Base-by-base conservation (phyloP, 139 green algal genomes). In the Eudorina sp. region DNA sequence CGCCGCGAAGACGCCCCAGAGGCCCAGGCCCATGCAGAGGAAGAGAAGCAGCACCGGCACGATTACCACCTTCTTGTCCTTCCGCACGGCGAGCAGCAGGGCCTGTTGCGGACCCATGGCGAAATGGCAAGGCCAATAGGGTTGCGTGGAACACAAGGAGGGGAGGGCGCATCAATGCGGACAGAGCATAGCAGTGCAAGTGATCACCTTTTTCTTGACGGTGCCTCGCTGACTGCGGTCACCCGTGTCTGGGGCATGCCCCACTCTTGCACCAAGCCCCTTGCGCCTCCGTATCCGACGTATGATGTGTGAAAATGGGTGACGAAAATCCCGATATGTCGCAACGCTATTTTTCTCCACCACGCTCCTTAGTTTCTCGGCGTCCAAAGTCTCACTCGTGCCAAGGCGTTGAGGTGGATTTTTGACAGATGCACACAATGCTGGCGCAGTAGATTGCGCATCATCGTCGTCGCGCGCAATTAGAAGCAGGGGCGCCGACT, bases 1-100 rank as follows among this genome's bases (percentile, higher is more conserved):
- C 31, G 80, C 29, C 29, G 80, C 80, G 16, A 86, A 62, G 25
- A 86, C 80, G 41, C 80, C 80, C 80, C 80, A 86, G 27, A 86
- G 45, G 1, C 41, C 80, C 60, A 86, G 29, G 3, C 41, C 80
- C 41, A 46, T 62, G 60, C 60, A 76, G 14, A 48, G 6, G 14
- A 86, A 5, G 29, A 86, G 41, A 16, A 86, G 31, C 31, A 76
- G 29, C 19, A 86, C 29, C 29, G 80, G 80, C 16, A 86, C n/a
- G 1, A 76, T 14, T 41, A 76, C 23, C 27, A 86, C 60, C 29
- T 76, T 76, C 21, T 46, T 55, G 60, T 86, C 80, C 25, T 40
- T 62, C 18, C 80, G 80, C 7, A 86, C n/a, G 1, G 78, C 77
- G 51, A 84, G 53, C 25, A 84, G 34, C 18, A 84, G n/a, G 4